These are phyloP conservation scores for Centaurea solstitialis DNA, from an alignment of 129 eudicot species.

Conservation along the genomic window DNA sequence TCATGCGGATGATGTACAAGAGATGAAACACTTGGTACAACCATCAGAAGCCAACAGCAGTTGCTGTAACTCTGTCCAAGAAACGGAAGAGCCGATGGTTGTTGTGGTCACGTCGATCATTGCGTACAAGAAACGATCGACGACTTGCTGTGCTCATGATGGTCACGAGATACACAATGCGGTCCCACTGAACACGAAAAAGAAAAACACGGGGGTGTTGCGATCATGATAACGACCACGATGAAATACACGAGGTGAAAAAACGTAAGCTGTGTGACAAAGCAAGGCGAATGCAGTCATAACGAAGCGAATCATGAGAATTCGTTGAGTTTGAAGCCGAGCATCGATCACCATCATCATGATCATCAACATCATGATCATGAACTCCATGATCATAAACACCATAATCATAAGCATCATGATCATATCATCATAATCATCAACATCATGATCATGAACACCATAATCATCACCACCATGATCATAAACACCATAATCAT, in stretches of 20 bases:
- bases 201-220: conserved; percentile 27
- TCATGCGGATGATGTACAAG: conserved; percentile 6
- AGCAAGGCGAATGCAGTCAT: conserved; percentile 11
- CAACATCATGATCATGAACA: conserved; percentile 21
- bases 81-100: conserved; percentile 16
- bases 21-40: conserved; percentile 17
- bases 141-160: conserved; percentile 28
- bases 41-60: conserved; percentile 1
- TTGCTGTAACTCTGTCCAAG: conserved; percentile 7
- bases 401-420: conserved; percentile 1
- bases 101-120: conserved; percentile 31
- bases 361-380: conserved; percentile 4
- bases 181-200: conserved; percentile 14
- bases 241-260: conserved; percentile 34
- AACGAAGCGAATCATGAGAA: conserved; percentile 2
- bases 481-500: conserved; percentile 10
- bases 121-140: conserved; percentile 24
- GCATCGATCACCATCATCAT: background rate
- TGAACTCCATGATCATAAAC: background rate
- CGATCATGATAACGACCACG: conserved; percentile 10
- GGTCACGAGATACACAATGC: conserved; percentile 9
- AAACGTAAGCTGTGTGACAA: conserved; percentile 6
- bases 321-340: background rate
- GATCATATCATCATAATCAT: conserved; percentile 6
- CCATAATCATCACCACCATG: conserved; percentile 8